Percentiles rank a stretch among this genome's conserved stretches.
phyloP scores from a whole-genome alignment of 257 asterid genomes.

The Scutellaria baicalensis region DNA sequence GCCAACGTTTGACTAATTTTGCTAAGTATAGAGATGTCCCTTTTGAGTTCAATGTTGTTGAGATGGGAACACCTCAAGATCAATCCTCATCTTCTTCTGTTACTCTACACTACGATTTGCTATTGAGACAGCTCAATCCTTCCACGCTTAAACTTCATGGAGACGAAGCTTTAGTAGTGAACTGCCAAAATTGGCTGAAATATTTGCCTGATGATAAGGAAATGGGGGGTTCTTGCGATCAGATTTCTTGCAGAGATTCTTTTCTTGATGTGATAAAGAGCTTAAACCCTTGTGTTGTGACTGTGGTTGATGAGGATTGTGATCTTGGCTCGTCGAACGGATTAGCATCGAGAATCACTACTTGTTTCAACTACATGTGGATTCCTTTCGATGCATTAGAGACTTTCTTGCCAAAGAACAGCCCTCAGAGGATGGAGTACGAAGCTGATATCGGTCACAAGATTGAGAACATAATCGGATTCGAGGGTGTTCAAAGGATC shows the following conservation, averaged over 20 bases:
- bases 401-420: slow-evolving; percentile 67
- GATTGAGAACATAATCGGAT: slow-evolving; percentile 61
- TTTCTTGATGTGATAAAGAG: slow-evolving; percentile 33
- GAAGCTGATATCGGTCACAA: slow-evolving; percentile 68
- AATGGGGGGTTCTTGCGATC: not conserved
- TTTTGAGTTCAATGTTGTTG: slow-evolving; percentile 52
- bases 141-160: slow-evolving; percentile 23
- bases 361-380: slow-evolving; percentile 74
- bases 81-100: not conserved
- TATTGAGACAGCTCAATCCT: slow-evolving; percentile 27
- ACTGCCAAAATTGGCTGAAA: slow-evolving; percentile 67
- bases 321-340: slow-evolving; percentile 32
- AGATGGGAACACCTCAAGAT: slow-evolving; percentile 1
- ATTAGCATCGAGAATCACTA: slow-evolving; percentile 41
- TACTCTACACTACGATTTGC: slow-evolving; percentile 16
- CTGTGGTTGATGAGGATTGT: slow-evolving; percentile 63
- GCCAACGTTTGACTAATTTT: slow-evolving; percentile 49
- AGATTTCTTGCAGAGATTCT: slow-evolving; percentile 29
- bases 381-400: slow-evolving; percentile 75
- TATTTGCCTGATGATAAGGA: slow-evolving; percentile 41
- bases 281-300: slow-evolving; percentile 39
- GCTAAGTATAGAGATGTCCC: slow-evolving; percentile 58
- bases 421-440: slow-evolving; percentile 48
- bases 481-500: slow-evolving; percentile 47
- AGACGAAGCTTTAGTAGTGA: slow-evolving; percentile 58